Conservation (phyloP, 306 rosid genomes). For the Geum urbanum region DNA sequence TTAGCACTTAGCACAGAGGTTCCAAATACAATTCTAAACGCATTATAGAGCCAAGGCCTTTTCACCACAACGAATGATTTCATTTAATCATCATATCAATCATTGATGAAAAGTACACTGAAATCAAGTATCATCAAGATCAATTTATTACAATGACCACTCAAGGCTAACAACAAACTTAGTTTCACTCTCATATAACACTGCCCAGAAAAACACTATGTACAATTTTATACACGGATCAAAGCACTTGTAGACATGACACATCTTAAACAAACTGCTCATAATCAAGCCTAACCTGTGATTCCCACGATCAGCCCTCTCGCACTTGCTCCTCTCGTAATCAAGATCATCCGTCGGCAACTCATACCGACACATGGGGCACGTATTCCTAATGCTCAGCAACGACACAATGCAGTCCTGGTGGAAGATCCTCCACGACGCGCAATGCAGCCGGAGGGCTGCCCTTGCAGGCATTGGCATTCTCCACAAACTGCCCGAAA, state of each 20-base stretch:
- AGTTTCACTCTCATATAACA: background rate
- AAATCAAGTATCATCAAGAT: background rate
- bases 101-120: background rate
- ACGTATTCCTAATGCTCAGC: slow-evolving; percentile 76
- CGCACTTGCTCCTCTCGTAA: slow-evolving; percentile 65
- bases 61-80: background rate
- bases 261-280: slow-evolving; percentile 36
- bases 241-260: slow-evolving; percentile 2
- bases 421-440: slow-evolving; percentile 72
- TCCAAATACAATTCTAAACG: background rate
- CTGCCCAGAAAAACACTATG: slow-evolving; percentile 31
- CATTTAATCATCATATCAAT: background rate
- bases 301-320: slow-evolving; percentile 34
- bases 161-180: background rate
- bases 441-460: slow-evolving; percentile 69
- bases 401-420: slow-evolving; percentile 88
- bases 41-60: background rate
- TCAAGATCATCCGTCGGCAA: slow-evolving; percentile 82
- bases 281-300: slow-evolving; percentile 40
- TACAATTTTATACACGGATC: slow-evolving; percentile 21
- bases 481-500: slow-evolving; percentile 67
- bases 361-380: slow-evolving; percentile 88
- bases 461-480: slow-evolving; percentile 53
- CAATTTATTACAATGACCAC: slow-evolving; percentile 3
- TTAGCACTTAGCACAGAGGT: background rate